Base-by-base conservation (phyloP, 169 alveolate genomes). In the Plasmodium cynomolgi region DNA sequence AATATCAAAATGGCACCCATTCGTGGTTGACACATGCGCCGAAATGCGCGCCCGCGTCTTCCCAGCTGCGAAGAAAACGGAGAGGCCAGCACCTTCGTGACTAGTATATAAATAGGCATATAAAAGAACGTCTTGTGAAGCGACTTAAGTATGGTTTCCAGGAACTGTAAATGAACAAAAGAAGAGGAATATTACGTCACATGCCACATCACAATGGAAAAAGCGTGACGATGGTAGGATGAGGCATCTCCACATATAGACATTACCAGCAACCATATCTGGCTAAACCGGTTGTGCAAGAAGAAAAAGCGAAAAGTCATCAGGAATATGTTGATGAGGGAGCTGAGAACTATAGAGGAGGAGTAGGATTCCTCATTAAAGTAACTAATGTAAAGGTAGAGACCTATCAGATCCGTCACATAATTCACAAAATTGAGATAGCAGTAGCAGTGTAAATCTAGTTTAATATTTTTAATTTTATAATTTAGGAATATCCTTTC, bases 401-500 rank as follows among this genome's bases (percentile, higher is more conserved):
- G 58, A 23, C 95, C 95, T 23, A 81, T 26, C 75, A 91, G 54
- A 73, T 91, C 95, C 17, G 95, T 91, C 54, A 91, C 34, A 29
- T 91, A 62, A 72, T 41, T 82, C 58, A 62, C 92, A 31, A 91
- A 71, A 91, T 72, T 81, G 13, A 91, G 75, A 91, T 91, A 91
- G 41, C 95, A 81, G 39, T 81, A 91, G 23, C 80, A 50, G 54
- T 81, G 84, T n/a, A 82, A 23, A 31, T 71, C 92, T 50, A 91
- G 15, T 15, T 44, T 71, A 33, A 91, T 91, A 72, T 91, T 71
- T 72, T 91, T 91, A 44, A 91, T 91, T 82, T 91, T 91, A 91
- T 91, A 91, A 91, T 81, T 91, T 91, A 91, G 83, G 72, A 91
- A 91, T 81, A 91, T 91, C 83, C 92, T 91, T 26, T 91, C 95